phyloP scores from a whole-genome alignment of 1,284 basidiomycete species.

The Ustilago nuda region DNA sequence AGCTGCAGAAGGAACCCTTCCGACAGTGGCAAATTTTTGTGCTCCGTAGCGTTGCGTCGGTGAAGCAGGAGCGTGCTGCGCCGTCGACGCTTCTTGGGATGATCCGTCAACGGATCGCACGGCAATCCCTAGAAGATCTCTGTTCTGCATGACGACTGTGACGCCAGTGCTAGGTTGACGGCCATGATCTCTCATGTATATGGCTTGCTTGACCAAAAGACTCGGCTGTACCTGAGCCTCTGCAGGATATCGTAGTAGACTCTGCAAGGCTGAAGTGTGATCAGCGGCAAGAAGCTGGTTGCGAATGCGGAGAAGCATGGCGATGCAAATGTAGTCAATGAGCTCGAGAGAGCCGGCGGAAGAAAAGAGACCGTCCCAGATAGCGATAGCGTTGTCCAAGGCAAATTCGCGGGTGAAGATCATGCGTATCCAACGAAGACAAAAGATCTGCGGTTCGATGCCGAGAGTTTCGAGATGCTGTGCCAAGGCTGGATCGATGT shows the following conservation, averaged over 20 bases:
- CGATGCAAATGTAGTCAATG: constrained; percentile 63
- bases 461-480: constrained; percentile 57
- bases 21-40: constrained; percentile 44
- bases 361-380: constrained; percentile 66
- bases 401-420: constrained; percentile 64
- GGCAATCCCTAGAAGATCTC: constrained; percentile 46
- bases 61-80: not conserved
- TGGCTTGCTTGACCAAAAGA: constrained; percentile 52
- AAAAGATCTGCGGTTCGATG: constrained; percentile 65
- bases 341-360: constrained; percentile 51
- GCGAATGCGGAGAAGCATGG: constrained; percentile 64
- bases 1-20: constrained; percentile 14
- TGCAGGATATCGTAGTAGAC: constrained; percentile 54
- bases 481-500: constrained; percentile 52
- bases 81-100: not conserved
- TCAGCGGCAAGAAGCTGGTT: constrained; percentile 56
- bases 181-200: constrained; percentile 30
- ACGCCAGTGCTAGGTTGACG: constrained; percentile 49
- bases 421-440: constrained; percentile 64
- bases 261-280: constrained; percentile 53
- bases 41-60: constrained; percentile 12
- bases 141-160: constrained; percentile 49
- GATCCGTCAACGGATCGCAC: constrained; percentile 13
- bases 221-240: constrained; percentile 26
- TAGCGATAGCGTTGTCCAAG: constrained; percentile 43